phyloP scores from a whole-genome alignment of 1,139 yeast genomes.

The Torulaspora globosa region DNA sequence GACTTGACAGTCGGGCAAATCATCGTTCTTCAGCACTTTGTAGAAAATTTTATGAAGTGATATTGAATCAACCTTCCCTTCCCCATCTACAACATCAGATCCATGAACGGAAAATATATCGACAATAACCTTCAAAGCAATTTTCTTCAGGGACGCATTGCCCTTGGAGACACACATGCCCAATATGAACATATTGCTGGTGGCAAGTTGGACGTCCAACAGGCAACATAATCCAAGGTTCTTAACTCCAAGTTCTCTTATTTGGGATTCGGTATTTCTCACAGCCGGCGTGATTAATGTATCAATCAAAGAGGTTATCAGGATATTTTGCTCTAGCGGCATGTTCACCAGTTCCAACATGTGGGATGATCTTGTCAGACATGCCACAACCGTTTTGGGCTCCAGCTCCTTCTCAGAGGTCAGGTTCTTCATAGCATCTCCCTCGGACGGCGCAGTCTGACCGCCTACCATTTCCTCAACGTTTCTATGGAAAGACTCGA shows the following conservation, averaged over 20 bases:
- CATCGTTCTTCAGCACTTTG: conserved; percentile 56
- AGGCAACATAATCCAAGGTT: conserved; percentile 80
- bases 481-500: conserved; percentile 54
- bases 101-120: conserved; percentile 82
- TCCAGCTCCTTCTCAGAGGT: conserved; percentile 29
- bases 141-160: conserved; percentile 51
- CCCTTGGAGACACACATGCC: conserved; percentile 63
- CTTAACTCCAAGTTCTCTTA: conserved; percentile 64
- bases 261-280: conserved; percentile 52
- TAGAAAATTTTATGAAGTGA: conserved; percentile 64
- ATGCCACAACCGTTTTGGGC: conserved; percentile 52
- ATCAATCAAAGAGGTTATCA: conserved; percentile 68
- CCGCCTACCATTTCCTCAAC: conserved; percentile 37
- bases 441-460: conserved; percentile 15
- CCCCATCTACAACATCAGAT: conserved; percentile 57
- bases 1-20: conserved; percentile 66
- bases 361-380: conserved; percentile 66
- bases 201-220: conserved; percentile 61
- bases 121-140: conserved; percentile 65
- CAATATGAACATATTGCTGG: conserved; percentile 54
- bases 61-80: conserved; percentile 58
- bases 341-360: conserved; percentile 65
- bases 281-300: conserved; percentile 84
- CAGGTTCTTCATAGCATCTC: conserved; percentile 25
- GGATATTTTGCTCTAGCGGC: conserved; percentile 60